Base-by-base conservation (phyloP, 106 monocot species). In the Acorus calamus region DNA sequence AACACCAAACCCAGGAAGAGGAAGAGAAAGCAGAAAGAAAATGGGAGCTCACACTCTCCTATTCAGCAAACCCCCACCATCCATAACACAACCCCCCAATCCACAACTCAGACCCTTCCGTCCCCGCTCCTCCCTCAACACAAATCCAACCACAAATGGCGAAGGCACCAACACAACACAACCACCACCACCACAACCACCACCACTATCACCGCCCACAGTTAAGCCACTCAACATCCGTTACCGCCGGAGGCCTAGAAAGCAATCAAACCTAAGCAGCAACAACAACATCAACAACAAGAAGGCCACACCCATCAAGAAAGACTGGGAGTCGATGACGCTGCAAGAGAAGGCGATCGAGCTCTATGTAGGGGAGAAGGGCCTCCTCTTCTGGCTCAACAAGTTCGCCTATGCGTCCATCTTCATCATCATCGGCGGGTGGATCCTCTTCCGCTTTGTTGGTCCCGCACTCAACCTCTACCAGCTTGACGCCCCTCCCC, bases 321-420 rank as follows among this genome's bases (percentile, higher is more conserved):
- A 93, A 69, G 66, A 78, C 3, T 89, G 89, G 93, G 89, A 94
- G 57, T 66, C 75, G 56, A 94, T 89, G 93, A 82, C 71, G 3
- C 53, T 89, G 46, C 64, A 63, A 3, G 89, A 93, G 86, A 89
- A 86, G 83, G 93, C 89, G 4, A 4, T 79, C 55, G 86, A 94
- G 83, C 56, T 89, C 11, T 88, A 86, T 66, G 70, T 89, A 57
- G 88, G 88, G 14, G 88, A 89, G 71, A 89, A 90, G 75, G 89
- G 89, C 14, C 67, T 78, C 60, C 83, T 90, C 47, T 90, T 78
- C 67, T 94, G 79, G 86, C 78, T 89, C 68, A 89, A 94, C 67
- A 89, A 94, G 77, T 76, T 86, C 11, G 89, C 93, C n/a, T 94
- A 89, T 66, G 86, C 86, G 43, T 86, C 94, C 73, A 89, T 94